phyloP scores from a whole-genome alignment of 2,329 filamentous ascomycete genomes.

The Akanthomyces dipterigenus region DNA sequence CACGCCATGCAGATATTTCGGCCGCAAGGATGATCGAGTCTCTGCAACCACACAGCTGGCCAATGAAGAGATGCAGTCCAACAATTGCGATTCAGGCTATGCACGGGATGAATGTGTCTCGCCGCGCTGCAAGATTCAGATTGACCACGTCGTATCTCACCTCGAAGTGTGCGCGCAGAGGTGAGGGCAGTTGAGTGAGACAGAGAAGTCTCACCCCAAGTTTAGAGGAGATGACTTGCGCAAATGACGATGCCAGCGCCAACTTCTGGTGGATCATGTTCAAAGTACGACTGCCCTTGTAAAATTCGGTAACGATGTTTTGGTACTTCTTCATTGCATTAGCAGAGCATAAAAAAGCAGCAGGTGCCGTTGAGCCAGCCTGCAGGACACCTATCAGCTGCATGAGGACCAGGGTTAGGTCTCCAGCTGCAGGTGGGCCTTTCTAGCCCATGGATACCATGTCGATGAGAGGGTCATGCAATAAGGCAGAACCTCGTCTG shows the following conservation, averaged over 20 bases:
- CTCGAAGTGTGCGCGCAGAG: background rate
- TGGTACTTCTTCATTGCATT: background rate
- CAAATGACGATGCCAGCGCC: background rate
- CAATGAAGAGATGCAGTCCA: background rate
- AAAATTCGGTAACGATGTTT: background rate
- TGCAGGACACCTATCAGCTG: constrained; percentile 1
- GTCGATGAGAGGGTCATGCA: background rate
- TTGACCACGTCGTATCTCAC: background rate
- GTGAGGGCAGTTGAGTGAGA: background rate
- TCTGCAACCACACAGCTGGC: background rate
- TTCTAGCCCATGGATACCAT: background rate
- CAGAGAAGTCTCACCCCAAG: background rate
- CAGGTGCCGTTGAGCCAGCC: background rate
- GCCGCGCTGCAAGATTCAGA: background rate
- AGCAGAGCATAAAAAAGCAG: background rate
- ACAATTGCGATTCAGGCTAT: background rate
- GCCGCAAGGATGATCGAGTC: background rate
- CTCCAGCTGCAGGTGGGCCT: background rate
- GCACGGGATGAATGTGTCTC: background rate
- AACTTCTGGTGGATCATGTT: background rate
- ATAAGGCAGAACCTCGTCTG: background rate
- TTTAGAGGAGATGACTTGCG: background rate
- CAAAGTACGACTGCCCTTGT: background rate
- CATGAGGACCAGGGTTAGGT: background rate
- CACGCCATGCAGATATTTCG: background rate